Conservation (phyloP, 1,284 basidiomycete genomes). For the Pterula multifida region DNA sequence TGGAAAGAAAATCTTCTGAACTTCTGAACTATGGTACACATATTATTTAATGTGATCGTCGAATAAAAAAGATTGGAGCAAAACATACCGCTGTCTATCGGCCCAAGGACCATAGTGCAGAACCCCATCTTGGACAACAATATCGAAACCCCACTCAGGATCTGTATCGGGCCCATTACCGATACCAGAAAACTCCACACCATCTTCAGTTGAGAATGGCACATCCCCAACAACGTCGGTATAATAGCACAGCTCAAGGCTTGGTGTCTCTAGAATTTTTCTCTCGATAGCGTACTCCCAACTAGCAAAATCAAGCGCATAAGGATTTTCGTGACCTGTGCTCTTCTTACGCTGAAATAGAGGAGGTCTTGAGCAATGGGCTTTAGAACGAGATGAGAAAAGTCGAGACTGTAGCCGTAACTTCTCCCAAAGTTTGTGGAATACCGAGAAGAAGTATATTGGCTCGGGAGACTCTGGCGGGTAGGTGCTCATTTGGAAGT, state of each 20-base stretch:
- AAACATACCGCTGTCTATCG: slow-evolving; percentile 69
- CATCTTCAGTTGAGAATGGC: slow-evolving; percentile 25
- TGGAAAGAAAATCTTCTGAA: slow-evolving; percentile 79
- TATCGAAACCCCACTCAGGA: slow-evolving; percentile 88
- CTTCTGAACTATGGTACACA: slow-evolving; percentile 37
- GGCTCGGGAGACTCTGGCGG: background rate
- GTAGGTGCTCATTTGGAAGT: slow-evolving; percentile 36
- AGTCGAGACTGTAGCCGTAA: background rate
- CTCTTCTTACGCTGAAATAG: slow-evolving; percentile 18
- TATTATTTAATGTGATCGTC: background rate
- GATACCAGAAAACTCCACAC: slow-evolving; percentile 39
- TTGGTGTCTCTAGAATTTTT: slow-evolving; percentile 66
- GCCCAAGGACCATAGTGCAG: slow-evolving; percentile 90
- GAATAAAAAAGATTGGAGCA: background rate
- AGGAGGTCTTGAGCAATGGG: background rate
- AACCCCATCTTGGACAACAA: slow-evolving; percentile 64
- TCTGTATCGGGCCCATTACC: slow-evolving; percentile 71
- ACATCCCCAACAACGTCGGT: slow-evolving; percentile 66
- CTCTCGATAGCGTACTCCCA: slow-evolving; percentile 82
- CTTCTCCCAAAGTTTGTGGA: slow-evolving; percentile 19
- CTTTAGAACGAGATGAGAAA: background rate
- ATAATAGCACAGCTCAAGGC: slow-evolving; percentile 75
- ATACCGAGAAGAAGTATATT: slow-evolving; percentile 11
- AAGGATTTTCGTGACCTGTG: slow-evolving; percentile 38
- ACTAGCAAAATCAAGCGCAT: slow-evolving; percentile 40